Base-by-base conservation (phyloP, 2,329 filamentous ascomycete species). In the Xylaria sp. region DNA sequence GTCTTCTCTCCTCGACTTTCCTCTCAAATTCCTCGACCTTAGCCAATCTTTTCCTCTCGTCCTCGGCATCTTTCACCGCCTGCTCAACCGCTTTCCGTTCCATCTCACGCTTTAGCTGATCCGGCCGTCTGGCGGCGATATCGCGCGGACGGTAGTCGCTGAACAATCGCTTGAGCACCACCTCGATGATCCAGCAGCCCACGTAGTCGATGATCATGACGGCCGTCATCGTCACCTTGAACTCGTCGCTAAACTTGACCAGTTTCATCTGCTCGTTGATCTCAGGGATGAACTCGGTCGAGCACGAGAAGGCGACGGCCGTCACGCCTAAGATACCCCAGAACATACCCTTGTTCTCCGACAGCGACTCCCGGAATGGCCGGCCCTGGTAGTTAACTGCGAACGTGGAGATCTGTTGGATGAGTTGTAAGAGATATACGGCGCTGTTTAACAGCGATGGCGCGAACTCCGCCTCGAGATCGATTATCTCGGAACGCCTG, bases 331-430 rank as follows among this genome's bases (percentile, higher is more conserved):
- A 84, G 64, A 99, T 93, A 67, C 96, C 96, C 86, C 92, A 99
- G 84, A 96, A 99, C 96, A 99, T 99, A 79, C 93, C 94, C 80
- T 90, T 92, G 85, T 99, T 99, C 83, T 97, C 96, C 5, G 92
- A 91, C 72, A 99, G 93, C 25, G 92, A 92, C 82, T 99, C 96
- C 68, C 96, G 93, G 91, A 99, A 99, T 13, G 96, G 96, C 10
- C 96, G 92, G 67, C 96, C 96, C 81, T 99, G 96, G 84, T 99
- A 99, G 85, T 99, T 99, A 85, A 99, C 97, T 69, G 96, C 94
- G 76, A 99, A 99, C 3, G 96, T 99, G 28, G 94, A 97, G 78
- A 99, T 97, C 81, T 99, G 96, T 81, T 99, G 96, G 80, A 99
- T 98, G 60, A 99, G 90, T 78, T 98, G 96, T 46, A 99, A 89